A percentile compares a stretch with the other conserved stretches of the same genome.
These are phyloP conservation scores for Macrolepiota dolichaula DNA, from an alignment of 768 basidiomycete genomes.

Conservation along the genomic window DNA sequence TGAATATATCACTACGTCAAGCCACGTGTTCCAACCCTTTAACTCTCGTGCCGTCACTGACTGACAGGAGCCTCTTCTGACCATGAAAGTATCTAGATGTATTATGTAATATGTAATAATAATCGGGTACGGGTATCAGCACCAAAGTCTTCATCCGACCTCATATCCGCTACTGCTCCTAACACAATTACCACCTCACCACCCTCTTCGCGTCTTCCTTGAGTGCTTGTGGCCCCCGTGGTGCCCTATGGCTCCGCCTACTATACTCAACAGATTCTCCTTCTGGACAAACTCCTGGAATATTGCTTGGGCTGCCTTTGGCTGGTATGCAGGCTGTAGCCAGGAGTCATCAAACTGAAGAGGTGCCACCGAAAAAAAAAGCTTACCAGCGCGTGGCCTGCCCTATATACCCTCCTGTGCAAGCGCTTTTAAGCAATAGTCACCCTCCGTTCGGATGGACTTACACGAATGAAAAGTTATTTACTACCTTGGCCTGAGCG, in stretches of 20 bases:
- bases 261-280: neutral
- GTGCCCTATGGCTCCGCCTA: neutral
- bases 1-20: no score
- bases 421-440: neutral
- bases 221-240: neutral
- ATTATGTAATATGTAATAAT: no score
- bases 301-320: neutral
- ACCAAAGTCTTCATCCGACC: no score
- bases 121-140: no score
- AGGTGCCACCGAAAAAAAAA: neutral
- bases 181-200: neutral
- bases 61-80: no score
- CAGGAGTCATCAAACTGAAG: neutral
- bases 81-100: no score
- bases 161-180: neutral
- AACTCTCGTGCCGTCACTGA: no score
- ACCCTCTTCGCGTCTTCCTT: neutral
- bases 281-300: constrained; percentile 3
- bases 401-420: neutral
- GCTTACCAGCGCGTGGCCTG: constrained; percentile 6
- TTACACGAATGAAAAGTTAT: constrained; percentile 2
- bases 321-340: constrained; percentile 8
- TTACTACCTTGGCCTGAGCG: constrained; percentile 1
- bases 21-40: no score
- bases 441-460: neutral